phyloP scores from a whole-genome alignment of 176 grass and related monocot species.

The Triticum turgidum region DNA sequence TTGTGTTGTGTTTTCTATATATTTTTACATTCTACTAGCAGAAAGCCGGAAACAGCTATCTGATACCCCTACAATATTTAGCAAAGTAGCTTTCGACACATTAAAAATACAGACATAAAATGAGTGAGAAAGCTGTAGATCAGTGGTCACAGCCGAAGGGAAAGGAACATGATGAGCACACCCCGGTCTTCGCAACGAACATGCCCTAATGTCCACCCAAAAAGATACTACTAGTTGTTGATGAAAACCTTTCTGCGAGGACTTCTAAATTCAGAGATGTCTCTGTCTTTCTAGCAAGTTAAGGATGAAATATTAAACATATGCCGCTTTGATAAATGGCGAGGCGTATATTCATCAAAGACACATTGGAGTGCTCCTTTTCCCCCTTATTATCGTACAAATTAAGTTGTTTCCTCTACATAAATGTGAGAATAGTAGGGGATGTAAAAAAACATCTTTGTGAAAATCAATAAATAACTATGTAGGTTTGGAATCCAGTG shows the following conservation, averaged over 20 bases:
- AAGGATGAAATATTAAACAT: not conserved
- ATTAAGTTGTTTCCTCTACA: not conserved
- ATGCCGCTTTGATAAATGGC: not conserved
- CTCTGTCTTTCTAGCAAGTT: not conserved
- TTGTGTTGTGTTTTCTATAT: not conserved
- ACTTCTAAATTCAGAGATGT: not conserved
- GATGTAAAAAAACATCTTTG: not conserved
- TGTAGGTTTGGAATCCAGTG: not conserved
- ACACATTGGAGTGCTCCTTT: not conserved
- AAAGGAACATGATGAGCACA: conserved; percentile 43
- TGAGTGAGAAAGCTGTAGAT: conserved; percentile 28
- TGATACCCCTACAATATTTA: not conserved
- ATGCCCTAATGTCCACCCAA: not conserved
- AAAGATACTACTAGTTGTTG: not conserved
- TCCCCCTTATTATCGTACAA: not conserved
- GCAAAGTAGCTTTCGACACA: conserved; percentile 22
- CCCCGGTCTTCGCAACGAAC: conserved; percentile 13
- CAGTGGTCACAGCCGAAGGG: not conserved
- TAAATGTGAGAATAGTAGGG: not conserved
- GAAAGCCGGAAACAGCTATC: conserved; percentile 34
- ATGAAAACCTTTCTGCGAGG: not conserved
- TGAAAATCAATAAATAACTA: not conserved
- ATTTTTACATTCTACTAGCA: not conserved
- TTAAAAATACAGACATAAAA: conserved; percentile 1
- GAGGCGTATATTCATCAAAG: not conserved